These are phyloP conservation scores for Hirschioporus abietinus DNA, from an alignment of 768 basidiomycete species.

Conservation along the genomic window DNA sequence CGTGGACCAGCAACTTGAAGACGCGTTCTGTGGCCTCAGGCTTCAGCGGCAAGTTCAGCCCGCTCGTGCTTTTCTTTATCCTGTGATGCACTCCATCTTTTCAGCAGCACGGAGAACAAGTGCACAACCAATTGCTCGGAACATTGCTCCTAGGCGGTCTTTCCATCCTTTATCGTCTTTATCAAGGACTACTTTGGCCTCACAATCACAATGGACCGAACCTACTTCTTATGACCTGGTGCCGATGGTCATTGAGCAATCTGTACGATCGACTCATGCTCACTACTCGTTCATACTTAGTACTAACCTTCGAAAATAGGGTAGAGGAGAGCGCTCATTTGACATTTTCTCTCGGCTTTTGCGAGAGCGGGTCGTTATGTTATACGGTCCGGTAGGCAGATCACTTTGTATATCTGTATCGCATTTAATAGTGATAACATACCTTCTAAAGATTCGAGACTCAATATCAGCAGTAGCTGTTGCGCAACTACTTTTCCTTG, in stretches of 20 bases:
- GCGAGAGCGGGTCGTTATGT: conserved; percentile 91
- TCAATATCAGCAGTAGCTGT: conserved; percentile 84
- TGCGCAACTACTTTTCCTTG: conserved; percentile 90
- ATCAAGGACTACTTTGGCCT: neutral
- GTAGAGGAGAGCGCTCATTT: conserved; percentile 84
- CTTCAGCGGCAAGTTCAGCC: too few species aligned
- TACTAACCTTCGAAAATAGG: conserved; percentile 32
- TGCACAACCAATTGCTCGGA: neutral
- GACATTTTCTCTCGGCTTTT: conserved; percentile 95
- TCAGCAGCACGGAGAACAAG: neutral
- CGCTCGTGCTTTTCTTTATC: too few species aligned
- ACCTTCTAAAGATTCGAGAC: conserved; percentile 67
- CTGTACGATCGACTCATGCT: conserved; percentile 39
- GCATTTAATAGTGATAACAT: conserved; percentile 4
- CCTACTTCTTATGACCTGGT: conserved; percentile 43
- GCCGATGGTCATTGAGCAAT: conserved; percentile 92
- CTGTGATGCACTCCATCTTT: neutral
- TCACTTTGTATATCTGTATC: neutral
- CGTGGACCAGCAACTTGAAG: neutral
- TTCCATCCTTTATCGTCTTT: neutral
- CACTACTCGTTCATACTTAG: conserved; percentile 8
- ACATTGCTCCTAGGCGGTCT: neutral
- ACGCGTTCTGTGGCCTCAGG: neutral
- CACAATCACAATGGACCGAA: neutral
- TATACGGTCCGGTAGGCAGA: conserved; percentile 78